A percentile compares a stretch with the other conserved stretches of the same genome.
These are phyloP conservation scores for Groenewaldozyma auringiensis DNA, from an alignment of 1,139 yeast species.

Conservation along the genomic window DNA sequence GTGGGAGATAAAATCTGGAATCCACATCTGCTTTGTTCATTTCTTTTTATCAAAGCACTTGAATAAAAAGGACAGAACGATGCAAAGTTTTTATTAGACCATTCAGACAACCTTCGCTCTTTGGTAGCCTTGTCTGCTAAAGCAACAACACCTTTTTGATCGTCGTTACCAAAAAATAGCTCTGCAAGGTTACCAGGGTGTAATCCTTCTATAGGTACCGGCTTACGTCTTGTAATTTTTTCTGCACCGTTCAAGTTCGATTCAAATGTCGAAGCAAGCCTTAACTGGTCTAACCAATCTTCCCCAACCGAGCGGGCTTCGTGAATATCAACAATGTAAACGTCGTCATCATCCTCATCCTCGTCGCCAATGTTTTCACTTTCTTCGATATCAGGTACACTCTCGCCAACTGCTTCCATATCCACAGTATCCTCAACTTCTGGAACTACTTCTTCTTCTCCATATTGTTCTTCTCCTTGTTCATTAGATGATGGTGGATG, in stretches of 20 bases:
- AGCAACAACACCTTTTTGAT: constrained; percentile 26
- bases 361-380: not conserved
- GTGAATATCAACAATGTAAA: not conserved
- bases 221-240: not conserved
- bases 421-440: not conserved
- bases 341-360: not conserved
- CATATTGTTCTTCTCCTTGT: not conserved
- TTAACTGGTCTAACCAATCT: constrained; percentile 18
- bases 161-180: constrained; percentile 40
- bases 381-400: not conserved
- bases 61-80: not conserved
- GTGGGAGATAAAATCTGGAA: not conserved
- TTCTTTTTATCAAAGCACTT: not conserved
- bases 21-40: constrained; percentile 1
- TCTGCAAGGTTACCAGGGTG: constrained; percentile 35
- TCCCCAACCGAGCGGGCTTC: constrained; percentile 4
- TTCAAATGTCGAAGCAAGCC: constrained; percentile 13
- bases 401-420: not conserved
- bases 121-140: constrained; percentile 7
- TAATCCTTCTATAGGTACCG: not conserved
- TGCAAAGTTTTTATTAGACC: not conserved
- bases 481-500: not conserved
- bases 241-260: constrained; percentile 11
- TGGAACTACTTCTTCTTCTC: not conserved
- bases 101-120: not conserved